These are phyloP conservation scores for Boeremia exigua DNA, from an alignment of 2,329 filamentous ascomycete genomes.

Conservation along the genomic window DNA sequence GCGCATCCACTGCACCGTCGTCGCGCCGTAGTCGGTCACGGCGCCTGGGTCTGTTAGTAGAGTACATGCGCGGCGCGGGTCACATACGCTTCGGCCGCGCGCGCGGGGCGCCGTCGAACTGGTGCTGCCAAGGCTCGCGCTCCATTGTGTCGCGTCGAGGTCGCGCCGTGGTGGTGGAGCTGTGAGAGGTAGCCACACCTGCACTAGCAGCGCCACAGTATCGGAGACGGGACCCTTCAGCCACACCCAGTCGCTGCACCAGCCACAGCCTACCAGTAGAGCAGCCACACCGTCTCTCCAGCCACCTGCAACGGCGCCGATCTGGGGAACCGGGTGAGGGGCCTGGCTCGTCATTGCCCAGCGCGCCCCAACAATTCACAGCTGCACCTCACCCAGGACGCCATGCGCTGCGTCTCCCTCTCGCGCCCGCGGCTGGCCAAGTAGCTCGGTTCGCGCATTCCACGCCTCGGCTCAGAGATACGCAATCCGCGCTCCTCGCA, in stretches of 20 bases:
- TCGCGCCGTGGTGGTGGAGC: too few relatives aligned
- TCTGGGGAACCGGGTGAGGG: neutral
- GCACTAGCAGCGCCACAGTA: too few relatives aligned
- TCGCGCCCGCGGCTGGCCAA: slow-evolving; percentile 13
- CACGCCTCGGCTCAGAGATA: slow-evolving; percentile 10
- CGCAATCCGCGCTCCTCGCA: slow-evolving; percentile 6
- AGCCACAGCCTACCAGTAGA: too few relatives aligned
- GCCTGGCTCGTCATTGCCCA: slow-evolving; percentile 1
- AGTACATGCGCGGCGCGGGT: neutral
- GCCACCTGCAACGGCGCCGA: too few relatives aligned
- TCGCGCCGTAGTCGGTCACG: slow-evolving; percentile 91
- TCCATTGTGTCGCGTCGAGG: slow-evolving; percentile 43
- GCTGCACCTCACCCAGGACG: slow-evolving; percentile 11
- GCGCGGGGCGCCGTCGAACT: slow-evolving; percentile 43
- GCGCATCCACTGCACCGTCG: slow-evolving; percentile 89
- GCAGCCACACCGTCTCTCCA: too few relatives aligned
- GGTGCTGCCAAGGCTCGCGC: slow-evolving; percentile 44
- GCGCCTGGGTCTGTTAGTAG: slow-evolving; percentile 65
- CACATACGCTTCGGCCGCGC: slow-evolving; percentile 45
- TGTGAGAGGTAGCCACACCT: too few relatives aligned
- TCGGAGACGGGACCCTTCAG: too few relatives aligned
- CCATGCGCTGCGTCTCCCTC: slow-evolving; percentile 10
- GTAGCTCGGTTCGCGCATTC: slow-evolving; percentile 12
- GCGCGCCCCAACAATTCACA: slow-evolving; percentile 14
- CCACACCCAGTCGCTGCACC: too few relatives aligned